These are phyloP conservation scores for Cercospora zeae-maydis DNA, from an alignment of 2,329 filamentous ascomycete genomes.

Conservation along the genomic window DNA sequence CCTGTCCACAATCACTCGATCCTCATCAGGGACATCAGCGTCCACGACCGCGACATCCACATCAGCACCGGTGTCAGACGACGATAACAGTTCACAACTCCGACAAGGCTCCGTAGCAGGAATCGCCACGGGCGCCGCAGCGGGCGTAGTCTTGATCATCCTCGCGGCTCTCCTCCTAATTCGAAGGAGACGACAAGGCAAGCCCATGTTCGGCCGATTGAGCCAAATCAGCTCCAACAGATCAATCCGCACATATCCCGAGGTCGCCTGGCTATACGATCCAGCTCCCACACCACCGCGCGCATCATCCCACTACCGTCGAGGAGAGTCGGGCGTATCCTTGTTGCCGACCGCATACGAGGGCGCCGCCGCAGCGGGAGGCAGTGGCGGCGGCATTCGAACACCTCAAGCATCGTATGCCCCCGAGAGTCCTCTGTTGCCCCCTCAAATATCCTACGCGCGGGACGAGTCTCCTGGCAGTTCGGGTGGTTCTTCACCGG, in stretches of 20 bases:
- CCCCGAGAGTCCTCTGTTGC: slow-evolving; percentile 19
- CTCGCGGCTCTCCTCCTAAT: slow-evolving; percentile 19
- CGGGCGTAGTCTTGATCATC: slow-evolving; percentile 22
- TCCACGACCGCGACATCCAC: slow-evolving; percentile 5
- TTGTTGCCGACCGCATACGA: slow-evolving; percentile 2
- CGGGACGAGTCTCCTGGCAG: slow-evolving; percentile 10
- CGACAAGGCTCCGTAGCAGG: slow-evolving; percentile 21
- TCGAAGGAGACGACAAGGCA: slow-evolving; percentile 20
- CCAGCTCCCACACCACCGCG: slow-evolving; percentile 23
- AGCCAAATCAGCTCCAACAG: slow-evolving; percentile 8
- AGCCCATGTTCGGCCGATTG: slow-evolving; percentile 12
- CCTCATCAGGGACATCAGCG: slow-evolving; percentile 4
- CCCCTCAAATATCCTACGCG: slow-evolving; percentile 13
- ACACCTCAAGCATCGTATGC: background rate
- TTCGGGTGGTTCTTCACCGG: slow-evolving; percentile 4
- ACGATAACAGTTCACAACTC: background rate
- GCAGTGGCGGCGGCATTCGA: background rate
- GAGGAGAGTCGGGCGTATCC: background rate
- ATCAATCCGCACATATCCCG: slow-evolving; percentile 21
- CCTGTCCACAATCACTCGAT: slow-evolving; percentile 6
- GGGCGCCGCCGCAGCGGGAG: background rate
- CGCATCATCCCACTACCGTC: background rate
- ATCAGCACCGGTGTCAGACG: slow-evolving; percentile 1
- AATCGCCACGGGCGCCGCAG: slow-evolving; percentile 23
- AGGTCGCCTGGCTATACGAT: slow-evolving; percentile 29